Evolutionary conservation across 371 early-diverging fungal species (phyloP), one percentile per base, ranked within the genome.

Genomic region (Mucor circinelloides): DNA sequence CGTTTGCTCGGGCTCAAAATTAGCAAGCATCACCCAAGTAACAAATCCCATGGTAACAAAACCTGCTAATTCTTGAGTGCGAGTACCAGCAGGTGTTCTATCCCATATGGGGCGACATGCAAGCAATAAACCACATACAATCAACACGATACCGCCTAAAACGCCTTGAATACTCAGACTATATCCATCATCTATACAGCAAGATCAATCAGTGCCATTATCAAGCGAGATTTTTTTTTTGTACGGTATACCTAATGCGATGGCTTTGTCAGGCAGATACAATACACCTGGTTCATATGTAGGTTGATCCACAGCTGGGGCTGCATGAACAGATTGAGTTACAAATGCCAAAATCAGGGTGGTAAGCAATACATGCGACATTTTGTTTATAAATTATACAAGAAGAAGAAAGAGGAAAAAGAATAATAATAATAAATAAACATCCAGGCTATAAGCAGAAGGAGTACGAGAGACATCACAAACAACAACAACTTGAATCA

Each of bases 121-220:
- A 48, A 90, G 82, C 56, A 90, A 50, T 7, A 91, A 46, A 1
- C 93, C 94, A 6, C 82, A 63, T 1, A 81, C 42, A 32, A 94
- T 87, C 19, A 92, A 68, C 25, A 89, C 67, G 10, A 90, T 85
- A 7, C 86, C 90, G 0, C 82, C 84, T 2, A 90, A 66, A 2
- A 89, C 85, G 6, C 82, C 84, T 66, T 88, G 85, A 13, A 87
- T 83, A 13, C 85, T 79, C 38, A 86, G 34, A 46, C 72, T 32
- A 52, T 80, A 80, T 9, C 80, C 80, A 28, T 80, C 80, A 25
- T 80, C 80, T 80, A 69, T 42, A 50, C 8, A 50, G 1, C 13
- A 25, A 50, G n/a, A n/a, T n/a, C n/a, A n/a, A 7, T 23, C 50
- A 50, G 25, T 23, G 2, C 9, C 1, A 6, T 8, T 10, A 0